Base-by-base conservation (phyloP, 2,329 filamentous ascomycete genomes). In the Fusarium ramigenum region DNA sequence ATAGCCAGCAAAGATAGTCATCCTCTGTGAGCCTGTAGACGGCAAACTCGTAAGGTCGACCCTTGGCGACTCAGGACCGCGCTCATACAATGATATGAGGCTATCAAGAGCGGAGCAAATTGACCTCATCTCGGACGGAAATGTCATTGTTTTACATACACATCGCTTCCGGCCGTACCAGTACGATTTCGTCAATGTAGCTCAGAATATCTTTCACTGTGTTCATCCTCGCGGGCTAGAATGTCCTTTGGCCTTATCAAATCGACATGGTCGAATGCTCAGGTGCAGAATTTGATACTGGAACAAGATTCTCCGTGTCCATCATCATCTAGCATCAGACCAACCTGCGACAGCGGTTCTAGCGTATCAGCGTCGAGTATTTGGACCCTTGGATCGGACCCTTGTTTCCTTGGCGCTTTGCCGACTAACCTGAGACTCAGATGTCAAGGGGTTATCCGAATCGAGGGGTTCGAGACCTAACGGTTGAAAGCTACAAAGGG, bases 341-440 rank as follows among this genome's bases (percentile, higher is more conserved):
- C 73, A 77, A 76, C 75, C 75, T 77, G 75, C 75, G 73, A 77
- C 73, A 65, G 56, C 63, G 63, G 49, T 60, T 66, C 65, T 50
- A 36, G 52, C 73, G 68, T 76, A 74, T 77, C 60, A 77, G 64
- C 63, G 65, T 68, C 21, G 58, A 52, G 54, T 25, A 44, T 37
- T 62, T 67, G 52, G 63, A 58, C 72, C 73, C 70, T 68, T 50
- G 46, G 46, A 63, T 16, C 21, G 23, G 47, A 63, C 58, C 69
- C 71, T 69, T 42, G 71, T 49, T 47, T 23, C 43, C 50, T 72
- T 72, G 57, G 70, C 65, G 59, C 40, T 65, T 66, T 67, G 72
- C 65, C 73, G 75, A 63, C 60, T 63, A 77, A 77, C 75, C 75
- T 77, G 75, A 77, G 75, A 77, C 75, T 57, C 40, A 65, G 50